Conservation (phyloP, 441 rosid genomes). For the Omphalea diandra region DNA sequence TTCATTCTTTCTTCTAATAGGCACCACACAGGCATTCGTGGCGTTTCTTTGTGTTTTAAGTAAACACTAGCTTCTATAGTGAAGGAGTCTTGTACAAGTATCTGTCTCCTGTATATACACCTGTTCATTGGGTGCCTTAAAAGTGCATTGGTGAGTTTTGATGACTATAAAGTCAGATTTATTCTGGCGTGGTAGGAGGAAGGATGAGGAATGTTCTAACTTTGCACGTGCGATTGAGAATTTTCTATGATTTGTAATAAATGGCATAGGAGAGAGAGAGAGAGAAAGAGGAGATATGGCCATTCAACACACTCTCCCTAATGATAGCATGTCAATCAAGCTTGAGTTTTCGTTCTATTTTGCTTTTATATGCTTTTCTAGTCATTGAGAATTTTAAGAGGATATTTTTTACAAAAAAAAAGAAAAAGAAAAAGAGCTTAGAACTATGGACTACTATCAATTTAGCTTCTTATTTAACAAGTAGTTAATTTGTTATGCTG, state of each 20-base stretch:
- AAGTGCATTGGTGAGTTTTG: constrained; percentile 29
- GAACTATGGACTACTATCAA: not conserved
- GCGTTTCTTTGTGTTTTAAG: constrained; percentile 28
- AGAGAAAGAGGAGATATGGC: no score
- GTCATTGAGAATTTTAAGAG: no score
- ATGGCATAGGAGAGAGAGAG: no score
- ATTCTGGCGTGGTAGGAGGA: not conserved
- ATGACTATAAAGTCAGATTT: constrained; percentile 13
- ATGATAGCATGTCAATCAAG: no score
- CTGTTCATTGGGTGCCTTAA: constrained; percentile 38
- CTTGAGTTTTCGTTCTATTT: no score
- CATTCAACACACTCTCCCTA: no score
- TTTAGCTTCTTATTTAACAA: not conserved
- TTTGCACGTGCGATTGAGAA: not conserved
- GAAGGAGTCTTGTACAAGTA: constrained; percentile 26
- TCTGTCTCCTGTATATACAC: constrained; percentile 17
- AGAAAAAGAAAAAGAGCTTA: not conserved
- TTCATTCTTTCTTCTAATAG: not conserved
- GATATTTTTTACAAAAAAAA: no score
- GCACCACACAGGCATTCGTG: not conserved
- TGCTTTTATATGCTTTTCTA: no score
- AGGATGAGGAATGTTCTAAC: not conserved
- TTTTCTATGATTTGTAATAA: no score
- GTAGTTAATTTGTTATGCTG: not conserved
- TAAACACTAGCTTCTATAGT: constrained; percentile 1